Percentiles rank a stretch among this genome's conserved stretches.
These are phyloP conservation scores for Nicotiana attenuata DNA, from an alignment of 257 asterid species.

Conservation along the genomic window DNA sequence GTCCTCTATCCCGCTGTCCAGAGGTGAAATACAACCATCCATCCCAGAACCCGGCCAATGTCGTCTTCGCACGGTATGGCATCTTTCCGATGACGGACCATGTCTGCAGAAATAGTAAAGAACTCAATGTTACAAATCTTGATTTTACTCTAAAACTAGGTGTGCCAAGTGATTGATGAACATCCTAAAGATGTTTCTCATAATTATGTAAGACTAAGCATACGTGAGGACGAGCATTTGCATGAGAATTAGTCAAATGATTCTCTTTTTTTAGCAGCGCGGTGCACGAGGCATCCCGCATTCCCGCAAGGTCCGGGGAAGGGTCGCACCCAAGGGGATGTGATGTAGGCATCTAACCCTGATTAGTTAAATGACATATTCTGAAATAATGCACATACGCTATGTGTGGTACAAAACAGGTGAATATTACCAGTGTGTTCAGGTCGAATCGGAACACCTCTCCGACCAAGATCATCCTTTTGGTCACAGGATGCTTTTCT, in stretches of 20 bases:
- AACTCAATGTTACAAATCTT: background rate
- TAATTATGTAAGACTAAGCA: no score
- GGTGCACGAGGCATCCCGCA: no score
- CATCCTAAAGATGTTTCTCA: background rate
- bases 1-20: slow-evolving; percentile 79
- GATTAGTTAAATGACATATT: no score
- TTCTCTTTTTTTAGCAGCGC: no score
- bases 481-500: slow-evolving; percentile 61
- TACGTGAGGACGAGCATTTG: no score
- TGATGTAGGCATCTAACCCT: no score
- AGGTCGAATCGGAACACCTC: slow-evolving; percentile 57
- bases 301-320: no score
- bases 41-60: slow-evolving; percentile 56
- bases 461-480: slow-evolving; percentile 75
- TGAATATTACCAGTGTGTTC: slow-evolving; percentile 39
- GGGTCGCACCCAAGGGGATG: no score
- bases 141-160: no score
- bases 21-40: slow-evolving; percentile 75
- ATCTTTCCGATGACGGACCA: slow-evolving; percentile 70
- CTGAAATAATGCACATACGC: background rate
- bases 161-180: background rate
- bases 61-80: slow-evolving; percentile 59
- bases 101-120: slow-evolving; percentile 29
- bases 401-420: background rate
- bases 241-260: no score